Evolutionary conservation across 345 rosid genomes (phyloP), one percentile per base, ranked within the genome.

Genomic region (Triadica sebifera): DNA sequence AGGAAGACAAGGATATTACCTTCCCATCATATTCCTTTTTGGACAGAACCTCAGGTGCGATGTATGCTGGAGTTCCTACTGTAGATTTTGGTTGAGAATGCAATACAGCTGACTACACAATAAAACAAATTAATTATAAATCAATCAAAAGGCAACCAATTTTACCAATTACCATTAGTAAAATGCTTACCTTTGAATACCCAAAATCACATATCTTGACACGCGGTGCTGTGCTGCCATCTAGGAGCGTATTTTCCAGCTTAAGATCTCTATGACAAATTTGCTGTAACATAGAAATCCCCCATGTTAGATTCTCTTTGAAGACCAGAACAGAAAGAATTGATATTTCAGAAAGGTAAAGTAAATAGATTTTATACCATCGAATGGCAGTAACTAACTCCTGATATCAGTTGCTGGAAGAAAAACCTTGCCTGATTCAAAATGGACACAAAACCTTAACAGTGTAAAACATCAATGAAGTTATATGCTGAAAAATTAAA

Each of bases 61-160:
- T 89, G 55, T 90, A 91, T 55, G 98, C 98, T 5, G 97, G 98
- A 3, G 96, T 91, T 77, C 98, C 98, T 19, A 91, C 98, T 0
- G 97, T 89, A 11, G 98, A 93, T 81, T 93, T 93, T 57, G 98
- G 98, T 60, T 93, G 98, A 53, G 98, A 93, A 75, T 93, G 97
- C 76, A 91, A 84, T 65, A 90, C 93, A 16, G 92, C 81, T 58
- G 98, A 93, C 97, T 90, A 70, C 62, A 53, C 41, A 63, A 62
- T 74, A 61, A 37, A 45, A 25, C 39, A 56, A 7, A 55, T 62
- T 7, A 55, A 65, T 71, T n/a, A 74, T 70, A 7, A 45, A 60
- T 15, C 38, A 19, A 24, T 61, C 29, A 8, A 2, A 8, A 15
- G 2, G 38, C 45, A 46, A 19, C 61, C 56, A 29, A 1, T 47